phyloP scores from a whole-genome alignment of 305 asterid species.

The Fraxinus ornus region DNA sequence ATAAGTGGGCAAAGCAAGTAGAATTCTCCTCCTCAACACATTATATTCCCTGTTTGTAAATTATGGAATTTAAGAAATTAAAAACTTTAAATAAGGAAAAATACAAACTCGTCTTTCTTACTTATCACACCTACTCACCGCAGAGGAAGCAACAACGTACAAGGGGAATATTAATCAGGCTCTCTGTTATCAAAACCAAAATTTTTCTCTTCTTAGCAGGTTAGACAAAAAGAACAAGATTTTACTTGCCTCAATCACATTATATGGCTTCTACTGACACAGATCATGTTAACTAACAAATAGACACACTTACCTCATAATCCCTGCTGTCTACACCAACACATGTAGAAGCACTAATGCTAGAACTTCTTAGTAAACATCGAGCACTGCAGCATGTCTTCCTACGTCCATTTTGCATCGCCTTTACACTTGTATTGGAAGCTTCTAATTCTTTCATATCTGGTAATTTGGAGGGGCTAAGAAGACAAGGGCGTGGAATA shows the following conservation, averaged over 20 bases:
- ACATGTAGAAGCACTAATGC: constrained; percentile 82
- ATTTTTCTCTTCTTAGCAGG: constrained; percentile 5
- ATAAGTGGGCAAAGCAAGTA: constrained; percentile 27
- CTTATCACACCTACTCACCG: constrained; percentile 23
- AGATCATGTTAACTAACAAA: background rate
- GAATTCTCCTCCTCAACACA: constrained; percentile 17
- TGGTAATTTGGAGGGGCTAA: constrained; percentile 51
- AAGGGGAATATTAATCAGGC: constrained; percentile 5
- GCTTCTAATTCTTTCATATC: constrained; percentile 39
- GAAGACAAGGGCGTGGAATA: constrained; percentile 44
- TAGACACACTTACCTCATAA: constrained; percentile 50
- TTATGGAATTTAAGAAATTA: background rate
- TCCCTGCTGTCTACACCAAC: constrained; percentile 60
- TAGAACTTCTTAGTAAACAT: constrained; percentile 73
- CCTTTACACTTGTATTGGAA: constrained; percentile 27
- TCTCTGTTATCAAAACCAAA: constrained; percentile 11
- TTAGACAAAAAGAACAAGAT: background rate
- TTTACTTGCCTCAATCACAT: background rate
- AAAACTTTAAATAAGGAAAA: background rate
- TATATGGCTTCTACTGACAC: constrained; percentile 11
- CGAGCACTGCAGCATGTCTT: constrained; percentile 74
- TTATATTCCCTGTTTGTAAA: constrained; percentile 9
- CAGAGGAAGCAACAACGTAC: constrained; percentile 19
- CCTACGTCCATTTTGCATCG: constrained; percentile 39
- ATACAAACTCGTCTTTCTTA: background rate